Percentiles rank a stretch among this genome's conserved stretches.
Conservation (phyloP, 805 yeast species). For the Starmerella tilneyi region DNA sequence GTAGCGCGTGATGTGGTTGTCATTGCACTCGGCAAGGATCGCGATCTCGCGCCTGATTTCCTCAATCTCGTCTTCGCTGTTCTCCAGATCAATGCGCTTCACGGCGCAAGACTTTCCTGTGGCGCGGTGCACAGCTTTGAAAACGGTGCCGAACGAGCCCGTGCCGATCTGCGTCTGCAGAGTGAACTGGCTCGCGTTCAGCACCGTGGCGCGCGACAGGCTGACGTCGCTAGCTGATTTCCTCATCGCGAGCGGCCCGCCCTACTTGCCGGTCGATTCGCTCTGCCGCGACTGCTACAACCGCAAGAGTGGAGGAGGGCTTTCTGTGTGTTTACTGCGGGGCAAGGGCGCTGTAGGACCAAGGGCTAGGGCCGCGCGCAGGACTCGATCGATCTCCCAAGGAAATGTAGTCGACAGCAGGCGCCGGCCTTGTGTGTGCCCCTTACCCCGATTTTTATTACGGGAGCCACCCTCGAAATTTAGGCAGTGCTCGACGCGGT, state of each 20-base stretch:
- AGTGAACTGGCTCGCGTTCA: conserved; percentile 34
- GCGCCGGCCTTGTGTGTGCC: no score
- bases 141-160: conserved; percentile 74
- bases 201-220: conserved; percentile 1
- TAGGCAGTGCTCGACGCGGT: no score
- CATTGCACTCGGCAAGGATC: conserved; percentile 56
- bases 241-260: not conserved
- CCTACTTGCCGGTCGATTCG: no score
- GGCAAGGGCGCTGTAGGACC: no score
- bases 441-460: no score
- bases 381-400: no score
- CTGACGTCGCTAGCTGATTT: conserved; percentile 3
- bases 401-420: no score
- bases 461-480: no score
- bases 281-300: no score
- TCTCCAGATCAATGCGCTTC: conserved; percentile 53
- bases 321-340: no score
- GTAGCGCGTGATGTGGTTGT: conserved; percentile 53
- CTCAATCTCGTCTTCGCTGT: conserved; percentile 51
- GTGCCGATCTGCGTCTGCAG: conserved; percentile 52
- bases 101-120: conserved; percentile 32
- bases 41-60: conserved; percentile 67
- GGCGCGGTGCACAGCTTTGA: conserved; percentile 44
- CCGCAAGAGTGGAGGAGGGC: no score
- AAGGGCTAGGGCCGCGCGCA: no score